phyloP scores from a whole-genome alignment of 1,139 yeast species.

The Hyphopichia pseudoburtonii region DNA sequence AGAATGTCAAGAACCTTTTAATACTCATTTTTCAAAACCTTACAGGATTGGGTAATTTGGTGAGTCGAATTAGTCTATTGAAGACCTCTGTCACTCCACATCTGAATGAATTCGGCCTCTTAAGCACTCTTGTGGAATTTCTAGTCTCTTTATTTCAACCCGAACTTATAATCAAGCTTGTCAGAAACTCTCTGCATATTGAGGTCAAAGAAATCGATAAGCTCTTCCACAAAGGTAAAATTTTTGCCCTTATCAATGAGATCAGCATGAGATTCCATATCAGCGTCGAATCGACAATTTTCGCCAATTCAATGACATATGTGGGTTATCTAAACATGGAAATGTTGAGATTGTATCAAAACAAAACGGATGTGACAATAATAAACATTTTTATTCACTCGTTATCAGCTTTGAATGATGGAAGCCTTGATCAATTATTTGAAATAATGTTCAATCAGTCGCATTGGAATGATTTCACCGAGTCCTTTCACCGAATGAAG shows the following conservation, averaged over 20 bases:
- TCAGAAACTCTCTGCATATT: constrained; percentile 7
- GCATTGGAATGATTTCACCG: constrained; percentile 20
- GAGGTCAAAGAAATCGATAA: constrained; percentile 37
- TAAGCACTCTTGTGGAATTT: not conserved
- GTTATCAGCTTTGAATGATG: constrained; percentile 21
- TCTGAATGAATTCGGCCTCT: constrained; percentile 2
- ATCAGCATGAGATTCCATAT: constrained; percentile 9
- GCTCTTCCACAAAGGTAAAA: constrained; percentile 35
- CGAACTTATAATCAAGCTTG: constrained; percentile 16
- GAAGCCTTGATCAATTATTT: constrained; percentile 18
- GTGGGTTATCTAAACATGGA: constrained; percentile 19
- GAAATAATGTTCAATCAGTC: constrained; percentile 21
- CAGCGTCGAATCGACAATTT: constrained; percentile 12
- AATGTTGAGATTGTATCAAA: constrained; percentile 13
- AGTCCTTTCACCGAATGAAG: constrained; percentile 21
- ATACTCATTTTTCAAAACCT: constrained; percentile 19
- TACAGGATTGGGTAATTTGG: constrained; percentile 31
- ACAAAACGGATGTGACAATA: constrained; percentile 6
- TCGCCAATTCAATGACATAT: constrained; percentile 22
- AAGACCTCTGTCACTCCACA: constrained; percentile 2
- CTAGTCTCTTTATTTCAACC: constrained; percentile 16
- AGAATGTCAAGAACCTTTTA: constrained; percentile 10
- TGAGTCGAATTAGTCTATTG: constrained; percentile 15
- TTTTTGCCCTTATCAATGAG: constrained; percentile 28
- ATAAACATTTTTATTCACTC: constrained; percentile 26